These are phyloP conservation scores for Beauveria sp. DNA, from an alignment of 2,329 filamentous ascomycete species.

Conservation along the genomic window DNA sequence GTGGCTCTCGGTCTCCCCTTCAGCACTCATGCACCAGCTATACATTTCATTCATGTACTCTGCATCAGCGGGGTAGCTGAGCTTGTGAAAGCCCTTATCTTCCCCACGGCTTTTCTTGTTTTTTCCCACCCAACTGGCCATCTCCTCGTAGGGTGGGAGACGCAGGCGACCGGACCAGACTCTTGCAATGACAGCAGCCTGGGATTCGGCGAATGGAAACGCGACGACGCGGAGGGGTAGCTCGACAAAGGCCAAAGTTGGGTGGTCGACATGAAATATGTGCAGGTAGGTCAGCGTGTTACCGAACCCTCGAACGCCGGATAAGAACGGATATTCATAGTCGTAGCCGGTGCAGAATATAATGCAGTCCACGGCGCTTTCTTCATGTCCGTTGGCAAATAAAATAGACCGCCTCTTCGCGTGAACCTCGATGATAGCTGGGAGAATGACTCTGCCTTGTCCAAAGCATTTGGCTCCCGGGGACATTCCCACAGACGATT, in stretches of 20 bases:
- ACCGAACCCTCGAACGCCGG: neutral
- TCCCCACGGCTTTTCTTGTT: no score
- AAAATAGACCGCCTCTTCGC: neutral
- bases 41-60: neutral
- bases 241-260: neutral
- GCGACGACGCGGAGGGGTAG: neutral
- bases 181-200: neutral
- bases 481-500: neutral
- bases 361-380: neutral
- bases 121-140: neutral
- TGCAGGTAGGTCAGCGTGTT: neutral
- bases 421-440: no score
- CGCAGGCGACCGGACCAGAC: neutral
- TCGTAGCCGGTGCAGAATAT: constrained; percentile 1
- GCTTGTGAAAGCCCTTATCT: no score
- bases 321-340: neutral
- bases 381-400: neutral
- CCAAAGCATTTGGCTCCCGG: neutral
- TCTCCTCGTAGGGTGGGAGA: neutral
- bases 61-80: neutral
- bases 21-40: neutral
- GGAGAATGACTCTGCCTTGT: no score
- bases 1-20: neutral
- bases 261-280: neutral
- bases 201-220: neutral